A percentile compares a stretch with the other conserved stretches of the same genome.
Evolutionary conservation across 345 rosid species (phyloP).

Genomic region (Brassica juncea): DNA sequence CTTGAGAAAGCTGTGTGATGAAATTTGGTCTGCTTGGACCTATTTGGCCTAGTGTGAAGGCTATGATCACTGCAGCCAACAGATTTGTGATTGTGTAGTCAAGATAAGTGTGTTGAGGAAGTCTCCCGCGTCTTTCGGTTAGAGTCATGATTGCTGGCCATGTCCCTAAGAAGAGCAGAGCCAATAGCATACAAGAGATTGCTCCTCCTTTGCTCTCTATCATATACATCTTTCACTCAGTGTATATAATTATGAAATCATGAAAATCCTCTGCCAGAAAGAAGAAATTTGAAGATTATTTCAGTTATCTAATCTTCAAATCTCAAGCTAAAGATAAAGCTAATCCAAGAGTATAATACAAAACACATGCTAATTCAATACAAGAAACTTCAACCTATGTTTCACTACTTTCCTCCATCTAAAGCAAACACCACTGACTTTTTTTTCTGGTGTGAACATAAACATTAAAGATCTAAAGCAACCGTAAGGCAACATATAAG

Average conservation of each 20-base stretch:
- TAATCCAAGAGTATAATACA: constrained; percentile 7
- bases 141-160: constrained; percentile 89
- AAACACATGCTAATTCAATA: not conserved
- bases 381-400: constrained; percentile 4
- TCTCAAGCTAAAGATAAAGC: not conserved
- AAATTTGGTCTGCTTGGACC: constrained; percentile 67
- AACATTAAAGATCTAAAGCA: not conserved
- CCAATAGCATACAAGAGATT: constrained; percentile 71
- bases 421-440: not conserved
- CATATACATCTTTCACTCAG: constrained; percentile 27
- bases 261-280: not conserved
- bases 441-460: not conserved
- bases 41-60: constrained; percentile 78
- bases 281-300: not conserved
- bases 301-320: not conserved
- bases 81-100: constrained; percentile 83
- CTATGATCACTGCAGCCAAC: constrained; percentile 75
- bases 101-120: constrained; percentile 90
- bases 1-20: constrained; percentile 66
- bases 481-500: constrained; percentile 13
- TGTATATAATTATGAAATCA: not conserved
- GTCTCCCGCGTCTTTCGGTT: constrained; percentile 81
- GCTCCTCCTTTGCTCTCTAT: constrained; percentile 94
- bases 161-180: constrained; percentile 80
- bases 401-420: constrained; percentile 6